Base-by-base conservation (phyloP, 2,329 filamentous ascomycete genomes). In the Sarocladiaceae sp. region DNA sequence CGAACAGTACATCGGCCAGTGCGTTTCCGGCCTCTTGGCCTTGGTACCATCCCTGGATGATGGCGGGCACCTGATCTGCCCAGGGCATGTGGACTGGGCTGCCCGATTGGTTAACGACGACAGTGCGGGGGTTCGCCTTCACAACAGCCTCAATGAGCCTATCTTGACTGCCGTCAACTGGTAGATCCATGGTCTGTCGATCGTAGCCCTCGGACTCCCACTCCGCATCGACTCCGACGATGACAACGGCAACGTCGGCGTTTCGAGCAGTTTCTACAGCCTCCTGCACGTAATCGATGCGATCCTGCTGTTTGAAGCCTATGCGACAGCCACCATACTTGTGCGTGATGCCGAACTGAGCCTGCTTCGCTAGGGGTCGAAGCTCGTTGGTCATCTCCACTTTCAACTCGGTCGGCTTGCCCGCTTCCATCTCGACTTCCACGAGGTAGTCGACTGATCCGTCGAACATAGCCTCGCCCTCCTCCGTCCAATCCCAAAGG, bases 161-260 rank as follows among this genome's bases (percentile, higher is more conserved):
- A 55, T 86, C 81, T 34, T 48, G 47, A 45, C 41, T 49, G 43
- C 79, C 63, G n/a, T 65, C 58, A 1, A 58, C 70, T 70, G 84
- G 87, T 3, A 87, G 65, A 13, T 83, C 84, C 49, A 88, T 70
- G 52, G 86, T 85, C 58, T 85, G 85, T 37, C 82, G 73, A 56
- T 86, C 83, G 48, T 84, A 84, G 2, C 83, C 83, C 59, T 87
- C 83, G 2, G 82, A 85, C 56, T 88, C 83, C 82, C 82, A 88
- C 58, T 88, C 83, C 5, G 77, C 77, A 57, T 87, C 83, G 1
- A 87, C 68, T 1, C 83, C 83, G 9, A 85, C 76, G 40, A 86
- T 73, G 2, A 88, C 71, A 6, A 88, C 66, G 2, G 82, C 83
- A 12, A 84, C 78, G 54, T 87, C 82, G 0, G 80, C 78, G 2